phyloP scores from a whole-genome alignment of 345 rosid genomes.

The Angophora floribunda region DNA sequence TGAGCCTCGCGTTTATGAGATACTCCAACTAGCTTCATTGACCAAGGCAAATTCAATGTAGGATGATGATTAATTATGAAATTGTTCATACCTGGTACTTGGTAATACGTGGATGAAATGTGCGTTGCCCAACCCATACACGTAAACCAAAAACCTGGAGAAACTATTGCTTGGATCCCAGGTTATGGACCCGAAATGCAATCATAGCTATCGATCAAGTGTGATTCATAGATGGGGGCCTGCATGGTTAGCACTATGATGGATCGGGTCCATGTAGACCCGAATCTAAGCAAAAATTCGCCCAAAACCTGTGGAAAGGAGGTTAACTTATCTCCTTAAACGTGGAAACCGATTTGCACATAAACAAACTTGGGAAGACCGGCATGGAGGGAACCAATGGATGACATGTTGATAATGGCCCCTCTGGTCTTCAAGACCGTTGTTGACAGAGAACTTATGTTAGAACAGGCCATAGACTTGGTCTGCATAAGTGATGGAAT shows the following conservation, averaged over 20 bases:
- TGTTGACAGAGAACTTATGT: no score
- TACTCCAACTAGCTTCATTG: no score
- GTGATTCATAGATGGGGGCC: neutral
- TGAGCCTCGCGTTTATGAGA: no score
- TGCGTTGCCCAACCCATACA: no score
- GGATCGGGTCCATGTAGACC: neutral
- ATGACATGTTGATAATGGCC: neutral
- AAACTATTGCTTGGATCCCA: no score
- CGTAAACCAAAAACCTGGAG: neutral
- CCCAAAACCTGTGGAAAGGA: neutral
- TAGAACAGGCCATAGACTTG: no score
- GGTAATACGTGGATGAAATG: no score
- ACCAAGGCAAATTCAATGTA: no score
- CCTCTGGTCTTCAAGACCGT: no score
- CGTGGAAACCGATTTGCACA: neutral
- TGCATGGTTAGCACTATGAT: neutral
- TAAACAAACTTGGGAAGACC: neutral
- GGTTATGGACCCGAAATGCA: neutral
- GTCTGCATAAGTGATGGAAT: neutral
- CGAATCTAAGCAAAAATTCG: no score
- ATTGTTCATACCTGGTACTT: no score
- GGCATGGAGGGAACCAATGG: neutral
- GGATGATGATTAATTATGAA: neutral
- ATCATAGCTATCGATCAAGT: neutral
- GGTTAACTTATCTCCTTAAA: neutral